Evolutionary conservation across 129 eudicot genomes (phyloP).

Genomic region (Flaveria brownii): DNA sequence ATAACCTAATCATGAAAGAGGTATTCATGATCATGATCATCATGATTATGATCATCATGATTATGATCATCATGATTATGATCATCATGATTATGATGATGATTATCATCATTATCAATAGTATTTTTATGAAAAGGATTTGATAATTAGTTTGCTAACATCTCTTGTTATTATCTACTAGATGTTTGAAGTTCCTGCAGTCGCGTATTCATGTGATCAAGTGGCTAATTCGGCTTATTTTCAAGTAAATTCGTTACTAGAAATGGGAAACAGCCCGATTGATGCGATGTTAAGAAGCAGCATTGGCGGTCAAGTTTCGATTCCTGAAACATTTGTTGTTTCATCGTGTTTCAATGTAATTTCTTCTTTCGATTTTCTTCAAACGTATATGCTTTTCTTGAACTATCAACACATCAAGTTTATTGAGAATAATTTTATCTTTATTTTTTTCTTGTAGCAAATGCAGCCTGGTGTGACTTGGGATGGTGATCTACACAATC

Average conservation of each 20-base stretch:
- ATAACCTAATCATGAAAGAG: slow-evolving; percentile 67
- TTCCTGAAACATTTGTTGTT: slow-evolving; percentile 56
- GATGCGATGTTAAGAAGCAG: slow-evolving; percentile 54
- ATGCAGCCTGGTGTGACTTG: slow-evolving; percentile 58
- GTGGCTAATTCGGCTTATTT: slow-evolving; percentile 40
- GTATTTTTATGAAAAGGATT: background rate
- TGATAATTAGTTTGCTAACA: background rate
- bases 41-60: background rate
- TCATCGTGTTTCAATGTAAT: slow-evolving; percentile 65
- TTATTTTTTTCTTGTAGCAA: slow-evolving; percentile 42
- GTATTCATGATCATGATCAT: slow-evolving; percentile 26
- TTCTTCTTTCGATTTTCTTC: slow-evolving; percentile 2
- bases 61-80: no score
- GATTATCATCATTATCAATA: background rate
- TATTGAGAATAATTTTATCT: background rate
- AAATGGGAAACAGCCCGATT: slow-evolving; percentile 47
- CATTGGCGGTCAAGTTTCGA: slow-evolving; percentile 53
- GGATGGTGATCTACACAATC: slow-evolving; percentile 70
- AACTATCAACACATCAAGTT: background rate
- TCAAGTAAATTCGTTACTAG: slow-evolving; percentile 51
- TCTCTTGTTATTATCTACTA: slow-evolving; percentile 30
- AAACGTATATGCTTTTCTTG: background rate
- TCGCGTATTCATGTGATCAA: slow-evolving; percentile 46
- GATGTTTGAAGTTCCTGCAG: slow-evolving; percentile 53
- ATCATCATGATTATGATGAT: background rate